These are phyloP conservation scores for Metschnikowia cubensis DNA, from an alignment of 805 yeast genomes.

Conservation along the genomic window DNA sequence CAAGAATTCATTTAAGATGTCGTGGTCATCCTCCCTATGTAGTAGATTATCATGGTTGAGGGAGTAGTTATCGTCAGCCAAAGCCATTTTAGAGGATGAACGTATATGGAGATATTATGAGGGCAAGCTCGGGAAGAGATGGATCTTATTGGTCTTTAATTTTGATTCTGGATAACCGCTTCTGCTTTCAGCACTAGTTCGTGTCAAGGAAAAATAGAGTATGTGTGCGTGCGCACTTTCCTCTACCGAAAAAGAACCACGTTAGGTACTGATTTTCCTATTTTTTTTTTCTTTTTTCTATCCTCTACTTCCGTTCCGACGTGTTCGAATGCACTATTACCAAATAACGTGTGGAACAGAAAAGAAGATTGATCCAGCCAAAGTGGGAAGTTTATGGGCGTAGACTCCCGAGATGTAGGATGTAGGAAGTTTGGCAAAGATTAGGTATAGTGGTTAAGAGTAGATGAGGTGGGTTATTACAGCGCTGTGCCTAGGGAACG, in stretches of 20 bases:
- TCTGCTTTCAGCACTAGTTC: not conserved
- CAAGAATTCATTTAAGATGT: constrained; percentile 54
- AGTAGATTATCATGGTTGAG: constrained; percentile 23
- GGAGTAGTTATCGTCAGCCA: constrained; percentile 22
- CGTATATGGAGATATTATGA: not conserved
- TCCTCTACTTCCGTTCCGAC: not conserved
- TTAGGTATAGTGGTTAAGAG: too few species aligned
- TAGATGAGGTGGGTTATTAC: not conserved
- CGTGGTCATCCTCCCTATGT: constrained; percentile 35
- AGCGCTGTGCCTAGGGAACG: not conserved
- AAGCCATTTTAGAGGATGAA: constrained; percentile 13
- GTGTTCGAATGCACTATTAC: not conserved
- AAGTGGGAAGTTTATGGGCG: not conserved
- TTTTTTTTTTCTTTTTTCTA: not conserved
- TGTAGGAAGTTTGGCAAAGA: not conserved
- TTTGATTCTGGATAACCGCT: not conserved
- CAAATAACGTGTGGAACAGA: not conserved
- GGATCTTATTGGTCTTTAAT: not conserved
- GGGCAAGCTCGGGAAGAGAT: not conserved
- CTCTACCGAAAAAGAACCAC: not conserved
- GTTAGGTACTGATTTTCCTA: not conserved
- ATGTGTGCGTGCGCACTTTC: not conserved
- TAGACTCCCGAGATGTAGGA: not conserved
- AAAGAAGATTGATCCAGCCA: not conserved
- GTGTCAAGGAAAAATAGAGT: not conserved